Percentiles rank a stretch among this genome's conserved stretches.
phyloP scores from a whole-genome alignment of 108 stramenopile genomes.

The Asterionellopsis glacialis region DNA sequence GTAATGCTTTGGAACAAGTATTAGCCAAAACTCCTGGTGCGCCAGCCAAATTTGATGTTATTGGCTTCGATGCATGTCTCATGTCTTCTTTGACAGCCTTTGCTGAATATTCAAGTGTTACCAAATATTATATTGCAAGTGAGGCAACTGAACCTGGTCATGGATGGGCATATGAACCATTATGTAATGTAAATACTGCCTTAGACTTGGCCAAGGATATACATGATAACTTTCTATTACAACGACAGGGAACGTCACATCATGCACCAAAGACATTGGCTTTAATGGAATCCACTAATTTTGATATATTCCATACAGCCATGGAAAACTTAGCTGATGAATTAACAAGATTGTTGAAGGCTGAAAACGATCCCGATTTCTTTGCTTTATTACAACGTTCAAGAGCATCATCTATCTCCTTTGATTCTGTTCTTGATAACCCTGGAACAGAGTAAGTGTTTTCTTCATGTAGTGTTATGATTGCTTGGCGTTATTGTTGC shows the following conservation, averaged over 20 bases:
- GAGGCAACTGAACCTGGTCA: constrained; percentile 23
- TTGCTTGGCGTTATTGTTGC: no score
- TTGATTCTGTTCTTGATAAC: constrained; percentile 11
- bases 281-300: constrained; percentile 9
- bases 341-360: background rate
- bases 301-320: constrained; percentile 7
- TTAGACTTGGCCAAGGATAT: constrained; percentile 17
- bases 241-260: constrained; percentile 10
- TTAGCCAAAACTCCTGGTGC: background rate
- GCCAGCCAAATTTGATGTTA: constrained; percentile 16
- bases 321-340: constrained; percentile 8
- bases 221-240: constrained; percentile 8
- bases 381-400: constrained; percentile 6
- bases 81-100: constrained; percentile 10
- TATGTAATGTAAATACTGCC: constrained; percentile 5
- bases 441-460: background rate
- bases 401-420: constrained; percentile 9
- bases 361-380: constrained; percentile 8
- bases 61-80: constrained; percentile 31
- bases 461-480: no score
- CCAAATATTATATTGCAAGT: constrained; percentile 18
- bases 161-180: constrained; percentile 22
- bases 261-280: constrained; percentile 26
- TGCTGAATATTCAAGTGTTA: constrained; percentile 2
- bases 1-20: constrained; percentile 8